Conservation (phyloP, 2,329 filamentous ascomycete species). For the Aspergillus sp. region DNA sequence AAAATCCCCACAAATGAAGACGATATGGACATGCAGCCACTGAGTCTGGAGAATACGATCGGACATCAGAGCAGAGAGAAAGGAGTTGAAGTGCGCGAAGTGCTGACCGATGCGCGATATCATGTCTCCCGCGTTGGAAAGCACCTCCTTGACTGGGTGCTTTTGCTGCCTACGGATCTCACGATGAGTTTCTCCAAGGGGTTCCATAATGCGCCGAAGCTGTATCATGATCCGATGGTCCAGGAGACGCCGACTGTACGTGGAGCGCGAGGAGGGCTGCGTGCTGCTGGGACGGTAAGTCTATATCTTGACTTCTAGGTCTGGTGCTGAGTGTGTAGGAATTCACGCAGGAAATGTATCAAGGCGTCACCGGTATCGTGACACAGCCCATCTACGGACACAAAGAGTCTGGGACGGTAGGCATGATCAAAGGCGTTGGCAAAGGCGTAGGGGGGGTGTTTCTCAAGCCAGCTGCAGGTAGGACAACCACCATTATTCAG, state of each 20-base stretch:
- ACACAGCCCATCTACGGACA: conserved; percentile 73
- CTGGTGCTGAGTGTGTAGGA: conserved; percentile 45
- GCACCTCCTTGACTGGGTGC: conserved; percentile 70
- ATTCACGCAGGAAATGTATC: conserved; percentile 74
- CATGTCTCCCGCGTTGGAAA: conserved; percentile 67
- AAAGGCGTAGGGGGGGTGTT: conserved; percentile 81
- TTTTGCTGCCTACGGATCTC: conserved; percentile 82
- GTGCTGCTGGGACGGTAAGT: conserved; percentile 67
- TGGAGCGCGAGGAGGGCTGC: conserved; percentile 71
- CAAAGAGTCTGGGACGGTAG: conserved; percentile 63
- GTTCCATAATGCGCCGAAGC: conserved; percentile 80
- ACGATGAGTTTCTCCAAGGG: conserved; percentile 79
- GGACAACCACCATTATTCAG: conserved; percentile 21
- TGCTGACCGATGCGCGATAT: conserved; percentile 57
- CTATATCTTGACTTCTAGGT: not conserved
- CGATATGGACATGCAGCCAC: not conserved
- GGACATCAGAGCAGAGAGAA: conserved; percentile 7
- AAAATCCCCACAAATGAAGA: not conserved
- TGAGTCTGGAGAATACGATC: conserved; percentile 16
- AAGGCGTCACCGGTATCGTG: conserved; percentile 77
- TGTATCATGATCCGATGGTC: conserved; percentile 83
- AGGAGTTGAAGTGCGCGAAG: not conserved
- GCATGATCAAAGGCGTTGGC: conserved; percentile 75
- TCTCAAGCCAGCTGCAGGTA: conserved; percentile 77
- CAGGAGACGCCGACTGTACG: conserved; percentile 77